Conservation (phyloP, 2,329 filamentous ascomycete genomes). For the Immersiporthe knoxdaviesiana region DNA sequence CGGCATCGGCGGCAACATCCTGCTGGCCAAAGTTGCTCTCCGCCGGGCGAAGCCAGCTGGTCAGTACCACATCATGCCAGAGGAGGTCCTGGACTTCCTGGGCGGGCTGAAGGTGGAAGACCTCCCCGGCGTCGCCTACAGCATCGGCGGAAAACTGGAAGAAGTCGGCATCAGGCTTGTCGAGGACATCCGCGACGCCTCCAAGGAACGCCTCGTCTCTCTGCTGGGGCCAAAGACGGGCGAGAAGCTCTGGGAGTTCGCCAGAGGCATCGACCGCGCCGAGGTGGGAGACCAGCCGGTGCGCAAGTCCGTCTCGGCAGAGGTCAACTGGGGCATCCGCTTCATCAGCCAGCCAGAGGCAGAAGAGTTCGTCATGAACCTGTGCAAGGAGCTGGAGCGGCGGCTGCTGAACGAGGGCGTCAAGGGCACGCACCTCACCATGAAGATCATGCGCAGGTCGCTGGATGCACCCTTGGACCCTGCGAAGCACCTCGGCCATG, state of each 20-base stretch:
- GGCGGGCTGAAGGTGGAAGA: constrained; percentile 77
- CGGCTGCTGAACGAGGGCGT: constrained; percentile 82
- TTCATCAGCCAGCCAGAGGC: constrained; percentile 92
- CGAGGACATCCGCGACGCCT: constrained; percentile 76
- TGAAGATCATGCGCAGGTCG: constrained; percentile 92
- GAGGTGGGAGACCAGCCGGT: constrained; percentile 86
- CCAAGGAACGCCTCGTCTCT: constrained; percentile 74
- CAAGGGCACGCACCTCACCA: constrained; percentile 83
- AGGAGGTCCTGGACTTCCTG: constrained; percentile 76
- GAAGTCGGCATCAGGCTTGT: constrained; percentile 83
- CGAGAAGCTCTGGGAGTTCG: constrained; percentile 86
- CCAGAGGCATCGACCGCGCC: constrained; percentile 80
- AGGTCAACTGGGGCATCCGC: constrained; percentile 97
- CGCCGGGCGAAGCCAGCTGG: constrained; percentile 93
- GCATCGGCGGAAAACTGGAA: constrained; percentile 84
- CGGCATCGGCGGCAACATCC: constrained; percentile 87
- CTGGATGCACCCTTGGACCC: constrained; percentile 88
- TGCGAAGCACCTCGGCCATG: constrained; percentile 90
- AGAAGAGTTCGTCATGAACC: constrained; percentile 84
- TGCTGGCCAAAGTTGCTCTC: constrained; percentile 88
- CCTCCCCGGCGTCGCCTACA: constrained; percentile 90
- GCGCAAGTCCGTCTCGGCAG: constrained; percentile 93
- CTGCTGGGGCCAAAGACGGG: constrained; percentile 89
- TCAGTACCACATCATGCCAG: constrained; percentile 84
- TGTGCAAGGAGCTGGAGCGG: constrained; percentile 83